Evolutionary conservation across 2,329 filamentous ascomycete species (phyloP).

Genomic region (Macrophomina phaseolina): DNA sequence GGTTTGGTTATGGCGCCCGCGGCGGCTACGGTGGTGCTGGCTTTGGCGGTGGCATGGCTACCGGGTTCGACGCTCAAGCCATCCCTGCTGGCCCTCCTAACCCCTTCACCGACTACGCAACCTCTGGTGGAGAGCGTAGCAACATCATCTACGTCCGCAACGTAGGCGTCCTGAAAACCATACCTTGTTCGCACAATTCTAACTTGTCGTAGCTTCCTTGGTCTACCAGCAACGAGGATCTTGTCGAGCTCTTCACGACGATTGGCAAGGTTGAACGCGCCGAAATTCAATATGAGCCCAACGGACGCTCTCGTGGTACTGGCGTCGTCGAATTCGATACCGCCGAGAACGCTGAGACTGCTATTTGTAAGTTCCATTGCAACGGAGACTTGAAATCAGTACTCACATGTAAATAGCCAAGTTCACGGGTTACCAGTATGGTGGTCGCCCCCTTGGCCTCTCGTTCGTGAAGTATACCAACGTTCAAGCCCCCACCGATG

Average conservation of each 20-base stretch:
- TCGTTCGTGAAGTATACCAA: slow-evolving; percentile 94
- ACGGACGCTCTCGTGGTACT: slow-evolving; percentile 90
- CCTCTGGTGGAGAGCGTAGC: slow-evolving; percentile 81
- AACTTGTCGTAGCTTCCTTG: slow-evolving; percentile 75
- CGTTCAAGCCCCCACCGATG: slow-evolving; percentile 63
- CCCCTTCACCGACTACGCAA: slow-evolving; percentile 91
- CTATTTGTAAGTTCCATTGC: slow-evolving; percentile 66
- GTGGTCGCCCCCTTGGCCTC: slow-evolving; percentile 88
- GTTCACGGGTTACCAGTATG: slow-evolving; percentile 97
- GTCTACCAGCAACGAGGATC: slow-evolving; percentile 98
- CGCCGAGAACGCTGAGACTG: slow-evolving; percentile 83
- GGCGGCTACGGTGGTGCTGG: slow-evolving; percentile 53
- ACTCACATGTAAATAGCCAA: slow-evolving; percentile 65
- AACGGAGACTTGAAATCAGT: neutral
- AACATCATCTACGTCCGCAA: slow-evolving; percentile 95
- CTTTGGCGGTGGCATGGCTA: slow-evolving; percentile 46
- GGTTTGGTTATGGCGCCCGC: slow-evolving; percentile 61
- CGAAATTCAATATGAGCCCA: slow-evolving; percentile 99
- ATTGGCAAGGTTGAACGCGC: slow-evolving; percentile 98
- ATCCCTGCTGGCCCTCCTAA: slow-evolving; percentile 71
- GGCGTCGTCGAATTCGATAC: slow-evolving; percentile 95
- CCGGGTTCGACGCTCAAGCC: slow-evolving; percentile 50
- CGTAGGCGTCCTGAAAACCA: slow-evolving; percentile 64
- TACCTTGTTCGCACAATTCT: slow-evolving; percentile 36
- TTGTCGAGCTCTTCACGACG: slow-evolving; percentile 94